Base-by-base conservation (phyloP, 257 asterid genomes). In the Nemophila menziesii region DNA sequence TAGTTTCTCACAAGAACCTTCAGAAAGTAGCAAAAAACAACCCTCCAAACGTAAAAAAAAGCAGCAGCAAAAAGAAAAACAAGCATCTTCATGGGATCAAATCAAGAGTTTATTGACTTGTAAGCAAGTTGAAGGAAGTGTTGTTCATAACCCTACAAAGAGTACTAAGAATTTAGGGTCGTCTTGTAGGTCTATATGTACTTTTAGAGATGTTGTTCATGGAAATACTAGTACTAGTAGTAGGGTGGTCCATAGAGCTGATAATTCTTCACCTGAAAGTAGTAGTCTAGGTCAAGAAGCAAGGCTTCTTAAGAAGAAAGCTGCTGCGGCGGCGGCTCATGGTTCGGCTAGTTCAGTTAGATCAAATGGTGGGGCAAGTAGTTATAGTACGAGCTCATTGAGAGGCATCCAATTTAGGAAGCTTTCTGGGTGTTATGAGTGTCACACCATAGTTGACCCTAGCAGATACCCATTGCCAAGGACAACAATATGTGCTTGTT, bases 341-440 rank as follows among this genome's bases (percentile, higher is more conserved):
- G 72, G 76, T 7, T 70, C 68, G 17, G 53, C 73, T 1, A 17
- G 24, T 44, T 67, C 68, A 1, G 50, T 49, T 8, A 57, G 75
- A 61, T 60, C 77, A 2, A 49, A 44, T 8, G 65, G 56, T 5
- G 66, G 59, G 1, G 48, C 48, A 15, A 51, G 61, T 19, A 15
- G 79, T 9, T 58, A 58, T 43, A n/a, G n/a, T n/a, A 33, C 56
- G 29, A 47, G 50, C 16, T 70, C 77, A 14, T 65, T 67, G 20
- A 70, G 85, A 42, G 83, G 83, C 54, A 77, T 77, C 76, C 97
- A 72, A 64, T 52, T 87, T 20, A 64, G 93, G 53, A 87, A 80
- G 74, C 86, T 87, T 1, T 83, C 95, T 11, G 92, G 97, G 19
- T 87, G 97, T 29, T 80, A 83, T 16, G 97, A 87, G 62, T 87